Evolutionary conservation across 1,139 yeast species (phyloP).

Genomic region (Pichia inconspicua): DNA sequence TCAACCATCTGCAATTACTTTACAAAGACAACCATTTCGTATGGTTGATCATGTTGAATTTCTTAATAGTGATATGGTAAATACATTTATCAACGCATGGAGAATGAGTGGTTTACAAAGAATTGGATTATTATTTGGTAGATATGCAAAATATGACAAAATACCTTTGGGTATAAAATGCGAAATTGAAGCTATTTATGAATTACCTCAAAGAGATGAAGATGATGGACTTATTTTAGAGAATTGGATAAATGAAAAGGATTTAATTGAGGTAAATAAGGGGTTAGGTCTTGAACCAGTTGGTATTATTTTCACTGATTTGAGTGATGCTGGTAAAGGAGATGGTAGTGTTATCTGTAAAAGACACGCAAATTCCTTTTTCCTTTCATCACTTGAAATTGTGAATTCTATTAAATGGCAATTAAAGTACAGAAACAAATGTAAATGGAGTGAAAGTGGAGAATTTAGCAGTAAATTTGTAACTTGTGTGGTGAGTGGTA

Average conservation of each 20-base stretch:
- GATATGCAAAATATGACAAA: conserved; percentile 65
- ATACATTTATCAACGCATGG: conserved; percentile 86
- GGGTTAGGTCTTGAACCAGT: conserved; percentile 61
- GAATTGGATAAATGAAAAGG: conserved; percentile 50
- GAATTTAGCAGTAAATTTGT: conserved; percentile 80
- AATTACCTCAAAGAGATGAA: conserved; percentile 84
- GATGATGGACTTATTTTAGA: conserved; percentile 73
- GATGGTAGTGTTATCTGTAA: conserved; percentile 88
- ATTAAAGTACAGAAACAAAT: conserved; percentile 51
- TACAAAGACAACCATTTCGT: conserved; percentile 83
- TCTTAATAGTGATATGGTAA: conserved; percentile 62
- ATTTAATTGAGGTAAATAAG: conserved; percentile 49
- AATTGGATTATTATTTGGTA: conserved; percentile 77
- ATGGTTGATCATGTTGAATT: conserved; percentile 98
- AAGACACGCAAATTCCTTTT: conserved; percentile 87
- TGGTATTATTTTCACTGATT: conserved; percentile 85
- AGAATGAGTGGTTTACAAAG: conserved; percentile 82
- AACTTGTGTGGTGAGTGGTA: conserved; percentile 89
- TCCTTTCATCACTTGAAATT: conserved; percentile 78
- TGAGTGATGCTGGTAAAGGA: conserved; percentile 77
- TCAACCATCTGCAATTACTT: conserved; percentile 90
- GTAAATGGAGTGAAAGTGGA: conserved; percentile 62
- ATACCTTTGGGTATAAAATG: conserved; percentile 93
- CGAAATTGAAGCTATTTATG: conserved; percentile 87
- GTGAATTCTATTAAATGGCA: conserved; percentile 83